These are phyloP conservation scores for Trametes polyzona DNA, from an alignment of 1,284 basidiomycete species.

Conservation along the genomic window DNA sequence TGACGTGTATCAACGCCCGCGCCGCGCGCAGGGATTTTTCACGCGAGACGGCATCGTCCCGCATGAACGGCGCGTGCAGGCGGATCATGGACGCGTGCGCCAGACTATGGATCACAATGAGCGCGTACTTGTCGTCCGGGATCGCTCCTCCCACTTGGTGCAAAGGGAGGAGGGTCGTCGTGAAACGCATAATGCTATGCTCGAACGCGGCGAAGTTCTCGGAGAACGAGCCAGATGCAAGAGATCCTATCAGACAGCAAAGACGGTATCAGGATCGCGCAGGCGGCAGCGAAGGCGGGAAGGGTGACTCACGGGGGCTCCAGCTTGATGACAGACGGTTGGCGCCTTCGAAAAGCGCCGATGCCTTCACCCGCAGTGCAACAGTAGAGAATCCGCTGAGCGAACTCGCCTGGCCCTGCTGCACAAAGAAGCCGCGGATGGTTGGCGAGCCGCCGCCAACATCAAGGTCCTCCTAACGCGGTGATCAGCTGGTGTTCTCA, in stretches of 20 bases:
- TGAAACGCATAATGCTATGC: constrained; percentile 62
- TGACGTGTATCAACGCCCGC: constrained; percentile 56
- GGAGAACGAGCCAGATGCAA: constrained; percentile 48
- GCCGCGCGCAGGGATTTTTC: constrained; percentile 68
- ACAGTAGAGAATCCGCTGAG: constrained; percentile 60
- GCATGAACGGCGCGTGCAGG: constrained; percentile 63
- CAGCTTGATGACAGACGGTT: constrained; percentile 61
- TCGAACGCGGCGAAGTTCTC: constrained; percentile 66
- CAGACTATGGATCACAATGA: constrained; percentile 66
- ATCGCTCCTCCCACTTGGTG: constrained; percentile 63
- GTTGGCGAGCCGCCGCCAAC: constrained; percentile 56
- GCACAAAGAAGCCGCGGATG: constrained; percentile 59
- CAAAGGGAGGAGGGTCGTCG: constrained; percentile 62
- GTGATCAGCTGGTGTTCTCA: neutral
- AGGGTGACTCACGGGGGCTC: constrained; percentile 53
- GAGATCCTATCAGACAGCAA: constrained; percentile 40
- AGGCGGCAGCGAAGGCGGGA: neutral
- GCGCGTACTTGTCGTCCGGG: constrained; percentile 60
- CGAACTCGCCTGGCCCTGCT: constrained; percentile 51
- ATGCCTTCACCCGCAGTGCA: constrained; percentile 72
- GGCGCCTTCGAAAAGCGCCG: constrained; percentile 72
- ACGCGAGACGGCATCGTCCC: constrained; percentile 61
- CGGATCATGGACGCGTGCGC: constrained; percentile 70
- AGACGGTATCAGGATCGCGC: neutral
- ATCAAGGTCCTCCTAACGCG: constrained; percentile 59